Evolutionary conservation across 257 asterid genomes (phyloP).

Genomic region (Jacaranda copaia): DNA sequence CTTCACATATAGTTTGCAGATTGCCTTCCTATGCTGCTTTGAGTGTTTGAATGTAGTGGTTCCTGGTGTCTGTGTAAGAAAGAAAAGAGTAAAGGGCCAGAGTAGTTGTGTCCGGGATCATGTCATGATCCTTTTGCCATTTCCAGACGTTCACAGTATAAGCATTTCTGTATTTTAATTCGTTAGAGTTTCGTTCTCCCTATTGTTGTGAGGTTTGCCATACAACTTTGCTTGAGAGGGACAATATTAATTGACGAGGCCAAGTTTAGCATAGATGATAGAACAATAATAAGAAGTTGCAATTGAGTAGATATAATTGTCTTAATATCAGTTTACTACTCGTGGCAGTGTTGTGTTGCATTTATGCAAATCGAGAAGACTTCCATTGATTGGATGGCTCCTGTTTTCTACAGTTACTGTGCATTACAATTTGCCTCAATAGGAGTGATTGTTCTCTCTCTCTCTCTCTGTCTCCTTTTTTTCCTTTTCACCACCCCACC

Average conservation of each 20-base stretch:
- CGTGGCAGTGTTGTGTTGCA: not conserved
- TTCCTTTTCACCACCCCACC: too few relatives aligned
- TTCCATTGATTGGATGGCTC: not conserved
- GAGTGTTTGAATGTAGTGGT: slow-evolving; percentile 15
- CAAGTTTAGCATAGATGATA: not conserved
- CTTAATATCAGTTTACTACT: not conserved
- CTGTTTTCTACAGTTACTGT: not conserved
- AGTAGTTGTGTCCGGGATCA: slow-evolving; percentile 8
- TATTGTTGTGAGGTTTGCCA: not conserved
- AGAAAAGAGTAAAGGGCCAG: not conserved
- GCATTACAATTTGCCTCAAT: slow-evolving; percentile 4
- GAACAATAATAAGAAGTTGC: not conserved
- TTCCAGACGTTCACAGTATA: not conserved
- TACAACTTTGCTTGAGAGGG: slow-evolving; percentile 8
- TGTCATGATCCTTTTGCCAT: not conserved
- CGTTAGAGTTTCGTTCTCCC: not conserved
- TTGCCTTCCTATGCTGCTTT: slow-evolving; percentile 18
- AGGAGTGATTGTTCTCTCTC: not conserved
- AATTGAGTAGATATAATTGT: not conserved
- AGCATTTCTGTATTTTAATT: not conserved
- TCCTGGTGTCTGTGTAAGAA: not conserved
- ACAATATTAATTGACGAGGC: slow-evolving; percentile 18
- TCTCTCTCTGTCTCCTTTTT: too few relatives aligned
- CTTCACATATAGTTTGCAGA: too few relatives aligned
- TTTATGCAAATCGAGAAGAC: not conserved